A percentile compares a stretch with the other conserved stretches of the same genome.
phyloP scores from a whole-genome alignment of 805 yeast genomes.

The Ogataea methylovora region DNA sequence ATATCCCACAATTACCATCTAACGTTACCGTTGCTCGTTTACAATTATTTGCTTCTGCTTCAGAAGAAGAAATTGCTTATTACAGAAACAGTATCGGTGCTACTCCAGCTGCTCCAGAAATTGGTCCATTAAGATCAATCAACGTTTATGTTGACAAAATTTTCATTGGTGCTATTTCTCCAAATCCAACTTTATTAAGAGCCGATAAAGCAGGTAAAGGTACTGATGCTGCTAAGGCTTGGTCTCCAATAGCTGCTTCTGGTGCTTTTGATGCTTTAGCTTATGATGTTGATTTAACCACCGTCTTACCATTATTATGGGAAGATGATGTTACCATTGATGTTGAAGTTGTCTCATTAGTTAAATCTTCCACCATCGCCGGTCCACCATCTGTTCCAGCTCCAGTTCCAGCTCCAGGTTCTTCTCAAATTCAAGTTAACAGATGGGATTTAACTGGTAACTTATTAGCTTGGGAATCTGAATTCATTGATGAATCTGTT shows the following conservation, averaged over 20 bases:
- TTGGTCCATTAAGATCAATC: conserved; percentile 22
- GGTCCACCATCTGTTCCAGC: conserved; percentile 11
- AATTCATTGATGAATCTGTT: conserved; percentile 7
- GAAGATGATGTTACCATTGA: conserved; percentile 14
- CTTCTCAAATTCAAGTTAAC: conserved; percentile 1
- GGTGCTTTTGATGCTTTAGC: conserved; percentile 22
- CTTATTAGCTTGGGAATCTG: conserved; percentile 21
- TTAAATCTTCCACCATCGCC: conserved; percentile 12
- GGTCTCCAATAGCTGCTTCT: conserved; percentile 21
- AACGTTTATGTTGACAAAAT: conserved; percentile 18
- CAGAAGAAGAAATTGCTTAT: conserved; percentile 20
- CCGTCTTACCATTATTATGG: conserved; percentile 24
- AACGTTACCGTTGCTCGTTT: conserved; percentile 21
- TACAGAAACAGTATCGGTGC: conserved; percentile 11
- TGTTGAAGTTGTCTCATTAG: conserved; percentile 22
- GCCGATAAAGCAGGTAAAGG: conserved; percentile 13
- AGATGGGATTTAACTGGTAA: conserved; percentile 24
- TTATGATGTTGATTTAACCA: conserved; percentile 21
- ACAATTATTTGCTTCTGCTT: conserved; percentile 21
- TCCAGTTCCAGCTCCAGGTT: conserved; percentile 16
- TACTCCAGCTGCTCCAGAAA: conserved; percentile 8
- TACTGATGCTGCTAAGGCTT: conserved; percentile 9
- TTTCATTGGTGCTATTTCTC: conserved; percentile 18
- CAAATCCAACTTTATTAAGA: conserved; percentile 24
- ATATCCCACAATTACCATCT: conserved; percentile 14